phyloP scores from a whole-genome alignment of 495 filamentous ascomycete species.

The Penicillium herquei region DNA sequence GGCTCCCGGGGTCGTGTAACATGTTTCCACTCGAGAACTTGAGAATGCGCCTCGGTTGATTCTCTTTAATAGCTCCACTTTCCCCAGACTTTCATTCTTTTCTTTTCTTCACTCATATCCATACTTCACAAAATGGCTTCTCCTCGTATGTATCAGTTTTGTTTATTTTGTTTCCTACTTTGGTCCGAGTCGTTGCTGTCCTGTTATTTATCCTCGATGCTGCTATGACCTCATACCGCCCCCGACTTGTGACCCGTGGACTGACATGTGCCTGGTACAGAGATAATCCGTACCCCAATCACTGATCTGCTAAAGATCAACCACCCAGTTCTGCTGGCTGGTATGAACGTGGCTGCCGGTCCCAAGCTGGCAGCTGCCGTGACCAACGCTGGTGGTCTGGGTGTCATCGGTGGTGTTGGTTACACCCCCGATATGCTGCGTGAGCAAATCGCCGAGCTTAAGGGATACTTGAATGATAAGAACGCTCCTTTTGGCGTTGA shows the following conservation, averaged over 20 bases:
- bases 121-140: slow-evolving; percentile 64
- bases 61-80: slow-evolving; percentile 21
- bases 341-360: slow-evolving; percentile 98
- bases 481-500: slow-evolving; percentile 99
- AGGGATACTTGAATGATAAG: slow-evolving; percentile 86
- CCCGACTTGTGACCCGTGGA: not conserved
- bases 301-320: slow-evolving; percentile 97
- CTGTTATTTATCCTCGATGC: not conserved
- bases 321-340: slow-evolving; percentile 91
- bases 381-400: slow-evolving; percentile 93
- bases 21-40: not conserved
- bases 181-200: not conserved
- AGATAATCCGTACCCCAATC: slow-evolving; percentile 80
- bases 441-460: slow-evolving; percentile 93
- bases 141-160: slow-evolving; percentile 61
- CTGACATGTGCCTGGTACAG: slow-evolving; percentile 39
- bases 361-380: slow-evolving; percentile 96
- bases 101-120: slow-evolving; percentile 14
- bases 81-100: slow-evolving; percentile 18
- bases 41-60: slow-evolving; percentile 16
- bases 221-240: not conserved
- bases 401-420: slow-evolving; percentile 93
- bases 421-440: slow-evolving; percentile 97
- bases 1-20: slow-evolving; percentile 14
- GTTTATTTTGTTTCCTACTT: not conserved